Evolutionary conservation across 2,329 filamentous ascomycete genomes (phyloP).

Genomic region (Sporothrix pallida): DNA sequence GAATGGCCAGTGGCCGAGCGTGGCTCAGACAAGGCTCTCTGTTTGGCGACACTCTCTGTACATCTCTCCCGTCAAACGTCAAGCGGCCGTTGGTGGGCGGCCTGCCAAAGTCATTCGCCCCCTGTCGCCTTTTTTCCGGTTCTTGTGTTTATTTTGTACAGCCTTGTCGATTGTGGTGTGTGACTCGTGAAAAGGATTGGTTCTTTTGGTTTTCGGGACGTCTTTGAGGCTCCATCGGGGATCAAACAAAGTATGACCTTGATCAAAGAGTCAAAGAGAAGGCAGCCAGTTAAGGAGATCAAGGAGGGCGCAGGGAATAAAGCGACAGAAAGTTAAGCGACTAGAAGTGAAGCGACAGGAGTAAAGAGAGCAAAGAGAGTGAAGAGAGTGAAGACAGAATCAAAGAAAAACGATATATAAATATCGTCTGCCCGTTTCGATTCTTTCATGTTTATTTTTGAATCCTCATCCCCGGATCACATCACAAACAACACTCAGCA

Average conservation of each 20-base stretch:
- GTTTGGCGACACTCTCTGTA: not conserved
- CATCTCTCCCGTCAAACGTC: not conserved
- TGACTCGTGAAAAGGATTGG: not conserved
- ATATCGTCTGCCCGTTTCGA: not conserved
- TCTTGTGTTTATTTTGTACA: not conserved
- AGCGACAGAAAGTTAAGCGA: not conserved
- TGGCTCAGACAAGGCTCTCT: slow-evolving; percentile 14
- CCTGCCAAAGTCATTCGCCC: slow-evolving; percentile 13
- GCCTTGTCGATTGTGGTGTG: not conserved
- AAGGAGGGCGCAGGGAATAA: not conserved
- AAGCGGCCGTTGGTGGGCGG: not conserved
- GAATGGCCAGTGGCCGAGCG: not conserved
- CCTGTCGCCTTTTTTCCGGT: slow-evolving; percentile 8
- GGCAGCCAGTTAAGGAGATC: not conserved
- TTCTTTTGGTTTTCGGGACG: not conserved
- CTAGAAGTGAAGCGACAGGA: not conserved
- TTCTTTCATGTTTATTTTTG: slow-evolving; percentile 16
- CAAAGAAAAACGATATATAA: not conserved
- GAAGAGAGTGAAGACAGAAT: not conserved
- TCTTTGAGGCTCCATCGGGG: slow-evolving; percentile 14
- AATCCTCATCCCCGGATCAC: not conserved
- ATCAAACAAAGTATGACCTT: not conserved
- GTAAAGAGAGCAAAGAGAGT: not conserved
- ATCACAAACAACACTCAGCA: slow-evolving; percentile 2
- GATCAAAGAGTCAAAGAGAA: not conserved